These are phyloP conservation scores for Leishmania gerbilli DNA, from an alignment of 208 protist species.

Conservation along the genomic window DNA sequence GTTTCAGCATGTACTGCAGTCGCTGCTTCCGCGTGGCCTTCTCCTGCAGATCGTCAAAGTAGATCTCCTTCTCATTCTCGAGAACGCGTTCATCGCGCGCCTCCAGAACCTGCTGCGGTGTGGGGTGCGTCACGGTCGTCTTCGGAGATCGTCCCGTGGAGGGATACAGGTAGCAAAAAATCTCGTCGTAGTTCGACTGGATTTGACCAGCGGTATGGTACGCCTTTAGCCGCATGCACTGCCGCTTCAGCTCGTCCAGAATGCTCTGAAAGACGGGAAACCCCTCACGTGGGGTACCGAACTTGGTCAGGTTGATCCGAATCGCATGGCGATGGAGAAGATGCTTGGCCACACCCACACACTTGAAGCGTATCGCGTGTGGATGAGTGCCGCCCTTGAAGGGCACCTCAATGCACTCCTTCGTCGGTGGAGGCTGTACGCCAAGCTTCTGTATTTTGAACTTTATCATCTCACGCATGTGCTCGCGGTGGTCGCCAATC, in stretches of 20 bases:
- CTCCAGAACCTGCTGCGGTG: constrained; percentile 47
- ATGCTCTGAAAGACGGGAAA: constrained; percentile 83
- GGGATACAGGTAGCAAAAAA: constrained; percentile 87
- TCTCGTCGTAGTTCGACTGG: constrained; percentile 77
- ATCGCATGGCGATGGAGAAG: constrained; percentile 74
- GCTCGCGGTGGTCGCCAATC: constrained; percentile 82
- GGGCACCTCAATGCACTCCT: constrained; percentile 76
- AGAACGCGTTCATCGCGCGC: constrained; percentile 70
- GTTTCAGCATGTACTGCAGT: constrained; percentile 62
- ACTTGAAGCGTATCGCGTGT: constrained; percentile 89
- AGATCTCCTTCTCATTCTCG: constrained; percentile 76
- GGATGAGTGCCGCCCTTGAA: constrained; percentile 87
- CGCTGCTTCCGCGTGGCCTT: constrained; percentile 58
- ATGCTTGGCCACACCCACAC: constrained; percentile 77
- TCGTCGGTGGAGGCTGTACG: constrained; percentile 74
- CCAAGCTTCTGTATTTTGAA: constrained; percentile 88
- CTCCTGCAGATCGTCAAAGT: constrained; percentile 81
- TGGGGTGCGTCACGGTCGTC: constrained; percentile 75
- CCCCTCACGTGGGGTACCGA: constrained; percentile 81
- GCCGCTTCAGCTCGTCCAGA: constrained; percentile 71
- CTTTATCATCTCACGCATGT: constrained; percentile 80
- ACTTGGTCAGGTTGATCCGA: constrained; percentile 84
- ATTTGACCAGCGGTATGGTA: constrained; percentile 78
- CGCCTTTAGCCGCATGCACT: constrained; percentile 70
- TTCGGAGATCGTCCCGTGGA: constrained; percentile 83